Conservation (phyloP, 2,329 filamentous ascomycete genomes). For the Triangularia setosa region DNA sequence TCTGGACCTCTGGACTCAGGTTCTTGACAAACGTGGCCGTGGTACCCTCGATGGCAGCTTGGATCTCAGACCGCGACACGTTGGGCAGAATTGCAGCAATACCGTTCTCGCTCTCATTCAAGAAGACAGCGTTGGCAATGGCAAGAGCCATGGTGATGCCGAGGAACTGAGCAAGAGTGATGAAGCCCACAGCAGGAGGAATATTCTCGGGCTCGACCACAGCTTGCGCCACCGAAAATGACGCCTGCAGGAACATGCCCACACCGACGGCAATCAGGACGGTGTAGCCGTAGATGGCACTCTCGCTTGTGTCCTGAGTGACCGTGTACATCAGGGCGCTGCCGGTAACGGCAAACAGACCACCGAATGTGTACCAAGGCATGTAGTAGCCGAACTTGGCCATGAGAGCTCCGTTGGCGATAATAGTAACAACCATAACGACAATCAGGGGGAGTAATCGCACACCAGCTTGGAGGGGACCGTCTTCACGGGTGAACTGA, state of each 20-base stretch:
- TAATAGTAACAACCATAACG: conserved; percentile 8
- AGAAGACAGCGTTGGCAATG: background rate
- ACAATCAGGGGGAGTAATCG: conserved; percentile 38
- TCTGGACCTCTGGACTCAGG: background rate
- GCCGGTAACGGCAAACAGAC: background rate
- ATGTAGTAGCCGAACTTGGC: conserved; percentile 18
- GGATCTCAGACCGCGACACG: background rate
- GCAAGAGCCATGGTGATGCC: background rate
- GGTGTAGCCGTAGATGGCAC: background rate
- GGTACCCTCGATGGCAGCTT: background rate
- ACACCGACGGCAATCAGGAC: background rate
- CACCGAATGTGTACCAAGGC: conserved; percentile 15
- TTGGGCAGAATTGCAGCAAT: background rate
- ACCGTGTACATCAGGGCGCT: background rate
- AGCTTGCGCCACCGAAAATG: background rate
- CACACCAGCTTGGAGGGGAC: conserved; percentile 35
- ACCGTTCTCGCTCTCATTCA: background rate
- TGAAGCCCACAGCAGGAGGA: background rate
- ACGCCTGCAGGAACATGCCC: background rate
- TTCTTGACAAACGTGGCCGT: background rate
- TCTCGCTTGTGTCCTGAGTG: background rate
- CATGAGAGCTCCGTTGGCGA: conserved; percentile 15
- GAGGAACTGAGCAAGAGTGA: background rate
- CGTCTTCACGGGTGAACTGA: conserved; percentile 42
- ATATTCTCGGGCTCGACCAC: background rate